Evolutionary conservation across 2,329 filamentous ascomycete species (phyloP), one percentile per base, ranked within the genome.

Genomic region (Drechslerella dactyloides): DNA sequence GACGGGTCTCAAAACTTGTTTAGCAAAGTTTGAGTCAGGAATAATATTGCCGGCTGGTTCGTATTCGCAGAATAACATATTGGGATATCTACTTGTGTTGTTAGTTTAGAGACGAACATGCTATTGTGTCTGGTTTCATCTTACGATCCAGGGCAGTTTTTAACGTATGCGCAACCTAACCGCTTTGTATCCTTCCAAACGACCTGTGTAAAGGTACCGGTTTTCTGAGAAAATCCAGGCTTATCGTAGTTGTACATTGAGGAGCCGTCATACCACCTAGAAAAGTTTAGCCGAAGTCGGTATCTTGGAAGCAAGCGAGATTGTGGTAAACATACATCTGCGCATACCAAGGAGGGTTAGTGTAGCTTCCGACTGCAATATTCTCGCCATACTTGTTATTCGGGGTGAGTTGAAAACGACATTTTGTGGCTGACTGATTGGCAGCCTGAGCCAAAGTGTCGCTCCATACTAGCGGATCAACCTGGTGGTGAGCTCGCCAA

Each of bases 151-250:
- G 30, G 33, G 27, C 57, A 61, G 8, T 44, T 42, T 10, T 24
- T 24, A 17, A 61, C 48, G 24, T 53, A 61, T n/a, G 78, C 84
- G 74, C 84, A 90, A 0, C 87, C 87, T 0, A 88, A 83, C 33
- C 82, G 81, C 6, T 80, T 86, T 0, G 87, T 90, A 23, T 81
- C 78, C 78, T 84, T 85, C 89, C 89, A 91, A 5, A 90, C 88
- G 8, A 91, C 78, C 81, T 90, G 88, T 1, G 88, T 89, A 75
- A 90, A 91, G 77, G 90, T 87, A 0, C 88, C 88, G 21, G 88
- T 89, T 30, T 79, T 77, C 74, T 87, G 81, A 10, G 76, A 80
- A 76, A 89, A 91, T 0, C 83, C 83, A 0, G 83, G 84, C 0
- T 83, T 77, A 1, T 77, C 72, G 78, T 85, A 92, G 75, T 88